Evolutionary conservation across 345 rosid species (phyloP).

Genomic region (Linum usitatissimum): DNA sequence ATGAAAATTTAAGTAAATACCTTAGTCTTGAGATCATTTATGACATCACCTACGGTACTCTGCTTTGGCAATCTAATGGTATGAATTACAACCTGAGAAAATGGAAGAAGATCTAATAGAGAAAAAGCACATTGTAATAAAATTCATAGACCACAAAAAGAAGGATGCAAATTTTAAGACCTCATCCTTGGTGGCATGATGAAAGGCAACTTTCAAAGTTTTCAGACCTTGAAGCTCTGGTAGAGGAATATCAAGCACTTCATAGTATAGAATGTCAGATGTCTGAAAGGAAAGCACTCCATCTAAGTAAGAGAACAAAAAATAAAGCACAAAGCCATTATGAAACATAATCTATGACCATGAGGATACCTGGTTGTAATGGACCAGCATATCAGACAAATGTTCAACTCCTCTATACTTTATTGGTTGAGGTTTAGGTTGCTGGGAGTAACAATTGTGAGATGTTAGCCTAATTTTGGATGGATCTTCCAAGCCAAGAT

Average conservation of each 20-base stretch:
- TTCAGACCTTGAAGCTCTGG: slow-evolving; percentile 6
- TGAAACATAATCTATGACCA: neutral
- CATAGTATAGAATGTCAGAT: slow-evolving; percentile 5
- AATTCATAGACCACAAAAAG: neutral
- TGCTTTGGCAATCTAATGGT: slow-evolving; percentile 30
- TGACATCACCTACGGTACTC: slow-evolving; percentile 31
- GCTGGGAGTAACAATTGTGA: slow-evolving; percentile 98
- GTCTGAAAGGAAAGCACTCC: neutral
- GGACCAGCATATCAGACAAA: slow-evolving; percentile 83
- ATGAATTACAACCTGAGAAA: slow-evolving; percentile 32
- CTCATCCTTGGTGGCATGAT: slow-evolving; percentile 19
- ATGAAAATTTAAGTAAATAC: slow-evolving; percentile 7
- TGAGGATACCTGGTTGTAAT: slow-evolving; percentile 70
- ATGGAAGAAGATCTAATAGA: slow-evolving; percentile 11
- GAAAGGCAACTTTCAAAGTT: slow-evolving; percentile 18
- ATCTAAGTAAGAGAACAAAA: neutral
- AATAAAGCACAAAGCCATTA: neutral
- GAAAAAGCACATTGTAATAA: slow-evolving; percentile 7
- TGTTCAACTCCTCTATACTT: slow-evolving; percentile 81
- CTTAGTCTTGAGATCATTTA: slow-evolving; percentile 24
- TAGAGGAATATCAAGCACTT: slow-evolving; percentile 3
- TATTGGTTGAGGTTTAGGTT: slow-evolving; percentile 90
- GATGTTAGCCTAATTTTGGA: slow-evolving; percentile 85
- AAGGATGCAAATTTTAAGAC: neutral
- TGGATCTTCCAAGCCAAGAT: slow-evolving; percentile 79